Evolutionary conservation across 2,329 filamentous ascomycete species (phyloP).

Genomic region (Cryphonectria naterciae): DNA sequence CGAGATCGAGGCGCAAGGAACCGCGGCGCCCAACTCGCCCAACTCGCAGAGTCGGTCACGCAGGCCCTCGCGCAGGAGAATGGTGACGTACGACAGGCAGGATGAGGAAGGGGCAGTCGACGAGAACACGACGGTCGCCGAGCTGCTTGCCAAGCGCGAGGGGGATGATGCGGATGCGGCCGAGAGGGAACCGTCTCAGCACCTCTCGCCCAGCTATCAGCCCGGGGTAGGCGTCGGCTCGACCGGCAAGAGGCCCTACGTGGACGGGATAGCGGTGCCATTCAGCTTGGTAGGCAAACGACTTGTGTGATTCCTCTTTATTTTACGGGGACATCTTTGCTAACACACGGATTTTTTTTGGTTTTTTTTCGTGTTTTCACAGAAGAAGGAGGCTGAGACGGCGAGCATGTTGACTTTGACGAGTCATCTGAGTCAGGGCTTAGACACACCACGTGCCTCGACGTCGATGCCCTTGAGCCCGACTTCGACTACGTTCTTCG

Average conservation of each 20-base stretch:
- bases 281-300: conserved; percentile 58
- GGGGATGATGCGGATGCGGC: conserved; percentile 42
- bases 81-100: conserved; percentile 57
- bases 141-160: conserved; percentile 47
- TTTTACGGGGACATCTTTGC: neutral
- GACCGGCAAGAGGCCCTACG: conserved; percentile 65
- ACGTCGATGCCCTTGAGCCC: conserved; percentile 42
- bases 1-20: conserved; percentile 46
- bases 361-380: neutral
- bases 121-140: conserved; percentile 48
- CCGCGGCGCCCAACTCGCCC: conserved; percentile 32
- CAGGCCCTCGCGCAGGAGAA: conserved; percentile 48
- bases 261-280: conserved; percentile 72
- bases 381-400: conserved; percentile 62
- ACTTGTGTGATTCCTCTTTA: too few species aligned
- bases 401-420: conserved; percentile 72
- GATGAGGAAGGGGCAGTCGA: conserved; percentile 32
- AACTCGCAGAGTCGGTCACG: conserved; percentile 46
- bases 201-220: conserved; percentile 46
- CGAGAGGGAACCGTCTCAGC: conserved; percentile 34
- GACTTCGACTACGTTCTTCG: neutral
- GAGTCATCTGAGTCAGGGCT: conserved; percentile 43
- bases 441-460: conserved; percentile 29
- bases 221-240: conserved; percentile 50
- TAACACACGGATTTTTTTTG: neutral